Base-by-base conservation (phyloP, 2,329 filamentous ascomycete species). In the Elsinoe batatas region DNA sequence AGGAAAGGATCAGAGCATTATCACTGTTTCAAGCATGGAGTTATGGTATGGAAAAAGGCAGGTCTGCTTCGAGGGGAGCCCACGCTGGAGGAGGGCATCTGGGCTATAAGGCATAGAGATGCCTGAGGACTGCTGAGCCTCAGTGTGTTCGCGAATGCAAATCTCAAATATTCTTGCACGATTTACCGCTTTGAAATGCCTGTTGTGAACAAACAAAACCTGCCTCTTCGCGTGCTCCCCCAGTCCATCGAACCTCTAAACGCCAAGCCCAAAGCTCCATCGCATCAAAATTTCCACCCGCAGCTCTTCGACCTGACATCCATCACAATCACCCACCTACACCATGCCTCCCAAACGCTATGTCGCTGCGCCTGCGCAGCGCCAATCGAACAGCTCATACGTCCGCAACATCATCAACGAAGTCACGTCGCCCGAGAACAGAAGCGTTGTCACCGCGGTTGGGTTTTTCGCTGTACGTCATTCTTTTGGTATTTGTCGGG, bases 391-490 rank as follows among this genome's bases (percentile, higher is more conserved):
- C 17, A 42, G 35, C 8, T 62, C 67, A 65, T 75, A 72, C 60
- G 71, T 69, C 44, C 64, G 64, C 59, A 68, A 63, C 57, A 64
- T 71, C 47, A 64, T 73, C 58, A 65, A 69, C 56, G 68, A 67
- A 37, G 61, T 78, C 49, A 74, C 72, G 50, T 72, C 67, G 60
- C 64, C 69, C 42, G 76, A 79, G 60, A 79, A 79, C 65, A 67
- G 75, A 59, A 72, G 66, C 54, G 69, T 78, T 20, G 70, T 79
- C 13, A 73, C 71, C 33, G 69, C 73, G 7, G 66, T 78, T 49
- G 72, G 72, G 17, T 64, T 78, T 58, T 79, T 79, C 58, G 75
- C 72, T 63, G 76, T 79, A 72, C 68, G 75, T 66, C 35, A 20
- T 26, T 53, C 18, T 50, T 53, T 11, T 6, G 38, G 13, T 49